These are phyloP conservation scores for Fusarium sp. DNA, from an alignment of 2,329 filamentous ascomycete species.

Conservation along the genomic window DNA sequence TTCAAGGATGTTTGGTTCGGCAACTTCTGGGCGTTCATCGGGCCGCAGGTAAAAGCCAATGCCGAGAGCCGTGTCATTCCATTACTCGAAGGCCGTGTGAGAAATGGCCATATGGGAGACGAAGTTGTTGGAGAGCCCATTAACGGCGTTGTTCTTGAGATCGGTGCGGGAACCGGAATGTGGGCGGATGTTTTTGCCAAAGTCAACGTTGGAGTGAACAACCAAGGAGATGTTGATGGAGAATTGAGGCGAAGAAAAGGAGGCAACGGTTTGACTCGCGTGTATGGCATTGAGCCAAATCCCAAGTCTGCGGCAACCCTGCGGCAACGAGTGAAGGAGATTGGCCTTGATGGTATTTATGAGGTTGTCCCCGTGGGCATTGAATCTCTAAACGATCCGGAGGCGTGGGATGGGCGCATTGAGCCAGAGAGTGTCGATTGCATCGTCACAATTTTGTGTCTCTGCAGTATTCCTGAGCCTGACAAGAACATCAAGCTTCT, in stretches of 20 bases:
- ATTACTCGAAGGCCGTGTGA: conserved; percentile 62
- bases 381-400: conserved; percentile 60
- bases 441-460: conserved; percentile 69
- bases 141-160: conserved; percentile 66
- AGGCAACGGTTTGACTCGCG: conserved; percentile 51
- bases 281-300: conserved; percentile 75
- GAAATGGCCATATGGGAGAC: conserved; percentile 50
- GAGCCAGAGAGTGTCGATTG: conserved; percentile 64
- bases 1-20: conserved; percentile 67
- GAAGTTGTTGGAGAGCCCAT: conserved; percentile 52
- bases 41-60: conserved; percentile 59
- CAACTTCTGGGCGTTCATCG: conserved; percentile 67
- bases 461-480: conserved; percentile 72
- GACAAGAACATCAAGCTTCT: conserved; percentile 64
- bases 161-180: conserved; percentile 70
- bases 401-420: conserved; percentile 58
- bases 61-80: conserved; percentile 60
- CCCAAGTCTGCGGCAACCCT: conserved; percentile 61
- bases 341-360: conserved; percentile 67
- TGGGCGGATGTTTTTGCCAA: conserved; percentile 66
- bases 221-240: conserved; percentile 16
- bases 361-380: conserved; percentile 72
- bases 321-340: conserved; percentile 56
- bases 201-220: conserved; percentile 31
- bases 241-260: conserved; percentile 34